These are phyloP conservation scores for Candida adriatica DNA, from an alignment of 805 yeast genomes.

Conservation along the genomic window DNA sequence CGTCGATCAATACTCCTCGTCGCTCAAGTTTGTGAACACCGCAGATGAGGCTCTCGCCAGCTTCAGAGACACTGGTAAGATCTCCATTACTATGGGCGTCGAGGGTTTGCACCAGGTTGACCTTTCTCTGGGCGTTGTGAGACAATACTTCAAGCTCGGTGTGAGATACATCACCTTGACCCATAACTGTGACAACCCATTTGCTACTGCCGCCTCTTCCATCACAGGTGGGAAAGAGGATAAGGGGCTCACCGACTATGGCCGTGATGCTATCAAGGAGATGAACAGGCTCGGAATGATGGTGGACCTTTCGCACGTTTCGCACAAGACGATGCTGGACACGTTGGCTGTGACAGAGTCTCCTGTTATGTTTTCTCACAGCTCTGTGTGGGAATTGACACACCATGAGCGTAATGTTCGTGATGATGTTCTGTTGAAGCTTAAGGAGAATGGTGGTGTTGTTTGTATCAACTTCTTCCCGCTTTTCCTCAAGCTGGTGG, in stretches of 20 bases:
- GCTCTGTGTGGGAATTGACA: conserved; percentile 35
- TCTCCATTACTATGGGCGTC: conserved; percentile 44
- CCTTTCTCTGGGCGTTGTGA: conserved; percentile 39
- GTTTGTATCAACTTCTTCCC: conserved; percentile 42
- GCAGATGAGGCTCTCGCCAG: conserved; percentile 35
- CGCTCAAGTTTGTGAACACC: conserved; percentile 33
- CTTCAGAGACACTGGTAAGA: conserved; percentile 26
- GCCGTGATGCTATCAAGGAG: conserved; percentile 35
- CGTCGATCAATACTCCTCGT: conserved; percentile 33
- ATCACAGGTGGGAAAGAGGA: conserved; percentile 39
- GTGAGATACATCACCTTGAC: conserved; percentile 49
- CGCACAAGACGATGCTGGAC: conserved; percentile 41
- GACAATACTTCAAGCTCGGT: conserved; percentile 43
- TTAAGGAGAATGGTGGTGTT: conserved; percentile 40
- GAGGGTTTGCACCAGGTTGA: conserved; percentile 53
- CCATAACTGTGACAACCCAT: conserved; percentile 52
- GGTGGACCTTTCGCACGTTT: conserved; percentile 44
- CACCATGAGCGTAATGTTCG: conserved; percentile 41
- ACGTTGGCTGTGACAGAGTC: conserved; percentile 32
- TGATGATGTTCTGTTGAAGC: conserved; percentile 36
- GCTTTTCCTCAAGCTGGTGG: conserved; percentile 25
- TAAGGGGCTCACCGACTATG: conserved; percentile 36
- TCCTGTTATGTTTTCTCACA: conserved; percentile 45
- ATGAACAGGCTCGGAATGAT: conserved; percentile 50
- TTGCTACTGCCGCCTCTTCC: conserved; percentile 48